A percentile compares a stretch with the other conserved stretches of the same genome.
Evolutionary conservation across 257 asterid species (phyloP).

Genomic region (Solanum boliviense): DNA sequence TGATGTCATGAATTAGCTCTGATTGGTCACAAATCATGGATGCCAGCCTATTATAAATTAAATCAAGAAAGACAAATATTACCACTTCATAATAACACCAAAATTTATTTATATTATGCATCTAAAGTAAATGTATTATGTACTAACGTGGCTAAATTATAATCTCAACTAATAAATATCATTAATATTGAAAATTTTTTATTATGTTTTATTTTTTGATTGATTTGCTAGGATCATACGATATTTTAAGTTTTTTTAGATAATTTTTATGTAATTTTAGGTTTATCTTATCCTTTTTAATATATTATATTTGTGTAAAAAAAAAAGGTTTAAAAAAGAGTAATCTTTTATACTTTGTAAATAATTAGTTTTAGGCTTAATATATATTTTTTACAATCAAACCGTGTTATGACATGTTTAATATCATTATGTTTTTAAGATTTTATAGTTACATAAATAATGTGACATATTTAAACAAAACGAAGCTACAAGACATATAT

Average conservation of each 20-base stretch:
- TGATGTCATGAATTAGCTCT: not conserved
- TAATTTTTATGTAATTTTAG: no score
- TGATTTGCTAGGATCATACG: not conserved
- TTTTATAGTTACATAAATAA: not conserved
- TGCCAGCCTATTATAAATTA: not conserved
- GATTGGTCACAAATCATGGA: not conserved
- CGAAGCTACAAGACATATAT: not conserved
- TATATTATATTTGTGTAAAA: no score
- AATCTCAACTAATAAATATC: not conserved
- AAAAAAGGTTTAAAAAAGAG: no score
- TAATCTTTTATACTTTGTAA: no score
- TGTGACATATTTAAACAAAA: not conserved
- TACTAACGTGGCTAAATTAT: not conserved
- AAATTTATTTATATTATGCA: not conserved
- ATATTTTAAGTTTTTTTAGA: no score
- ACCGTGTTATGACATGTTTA: not conserved
- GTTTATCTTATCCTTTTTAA: no score
- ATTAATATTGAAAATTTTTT: fast-evolving
- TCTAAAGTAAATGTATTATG: not conserved
- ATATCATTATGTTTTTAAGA: no score
- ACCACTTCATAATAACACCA: not conserved
- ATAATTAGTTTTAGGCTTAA: no score
- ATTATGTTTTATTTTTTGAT: no score
- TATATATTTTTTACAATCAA: not conserved
- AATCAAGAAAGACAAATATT: not conserved